Evolutionary conservation across 768 basidiomycete genomes (phyloP).

Genomic region (Mycena indigotica): DNA sequence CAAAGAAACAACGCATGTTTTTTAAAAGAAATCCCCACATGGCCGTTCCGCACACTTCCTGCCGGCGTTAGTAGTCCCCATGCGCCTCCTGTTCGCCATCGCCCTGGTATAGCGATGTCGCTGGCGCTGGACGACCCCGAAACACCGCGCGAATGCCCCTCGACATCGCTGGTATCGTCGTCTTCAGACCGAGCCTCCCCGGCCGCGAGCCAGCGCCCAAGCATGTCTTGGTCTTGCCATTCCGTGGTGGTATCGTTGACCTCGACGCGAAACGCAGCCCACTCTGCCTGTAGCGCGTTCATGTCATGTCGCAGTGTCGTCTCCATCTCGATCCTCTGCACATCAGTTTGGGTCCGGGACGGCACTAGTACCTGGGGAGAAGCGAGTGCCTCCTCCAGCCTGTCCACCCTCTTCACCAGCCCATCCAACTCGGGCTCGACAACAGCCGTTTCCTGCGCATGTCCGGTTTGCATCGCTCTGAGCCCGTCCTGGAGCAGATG

Average conservation of each 20-base stretch:
- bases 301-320: background rate
- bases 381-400: background rate
- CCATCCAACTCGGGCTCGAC: background rate
- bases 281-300: slow-evolving; percentile 11
- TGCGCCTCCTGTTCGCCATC: slow-evolving; percentile 3
- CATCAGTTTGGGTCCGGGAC: background rate
- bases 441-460: too few species aligned
- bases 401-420: background rate
- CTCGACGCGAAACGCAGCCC: slow-evolving; percentile 12
- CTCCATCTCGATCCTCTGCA: slow-evolving; percentile 2
- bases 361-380: background rate
- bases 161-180: background rate
- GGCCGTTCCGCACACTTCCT: slow-evolving; percentile 12
- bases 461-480: background rate
- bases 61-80: slow-evolving; percentile 20
- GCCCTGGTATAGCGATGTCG: slow-evolving; percentile 2
- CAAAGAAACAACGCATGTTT: too few species aligned
- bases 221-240: background rate
- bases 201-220: background rate
- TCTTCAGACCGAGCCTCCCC: background rate
- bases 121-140: too few species aligned
- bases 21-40: too few species aligned
- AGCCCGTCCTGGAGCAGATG: slow-evolving; percentile 7
- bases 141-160: background rate
- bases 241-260: background rate